phyloP scores from a whole-genome alignment of 1,139 yeast genomes.

The Kodamaea arcana region DNA sequence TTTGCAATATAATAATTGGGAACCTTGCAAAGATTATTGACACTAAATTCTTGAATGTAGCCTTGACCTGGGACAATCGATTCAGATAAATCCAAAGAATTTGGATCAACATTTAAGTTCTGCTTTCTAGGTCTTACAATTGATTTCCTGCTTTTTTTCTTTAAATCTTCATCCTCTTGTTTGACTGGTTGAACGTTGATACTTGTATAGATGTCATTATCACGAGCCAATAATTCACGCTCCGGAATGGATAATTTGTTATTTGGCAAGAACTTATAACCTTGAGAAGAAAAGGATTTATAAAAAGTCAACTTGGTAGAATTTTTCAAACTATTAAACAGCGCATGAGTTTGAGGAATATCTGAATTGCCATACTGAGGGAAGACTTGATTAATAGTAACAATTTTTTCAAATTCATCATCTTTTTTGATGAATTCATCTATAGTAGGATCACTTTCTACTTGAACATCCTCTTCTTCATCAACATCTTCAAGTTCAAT shows the following conservation, averaged over 20 bases:
- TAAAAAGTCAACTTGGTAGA: slow-evolving; percentile 37
- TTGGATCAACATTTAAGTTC: slow-evolving; percentile 36
- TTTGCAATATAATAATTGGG: slow-evolving; percentile 34
- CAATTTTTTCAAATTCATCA: slow-evolving; percentile 21
- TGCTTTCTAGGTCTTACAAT: slow-evolving; percentile 31
- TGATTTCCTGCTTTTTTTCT: slow-evolving; percentile 21
- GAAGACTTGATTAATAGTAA: slow-evolving; percentile 36
- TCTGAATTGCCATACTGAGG: slow-evolving; percentile 40
- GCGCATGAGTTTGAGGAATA: slow-evolving; percentile 29
- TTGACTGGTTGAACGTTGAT: slow-evolving; percentile 10
- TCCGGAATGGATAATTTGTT: slow-evolving; percentile 30
- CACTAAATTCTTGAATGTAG: slow-evolving; percentile 40
- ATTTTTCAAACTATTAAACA: slow-evolving; percentile 34
- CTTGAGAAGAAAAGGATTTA: slow-evolving; percentile 17
- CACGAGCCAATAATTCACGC: slow-evolving; percentile 27
- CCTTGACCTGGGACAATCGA: slow-evolving; percentile 47
- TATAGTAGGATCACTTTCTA: slow-evolving; percentile 3
- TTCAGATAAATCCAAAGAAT: slow-evolving; percentile 36
- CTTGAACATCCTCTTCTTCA: not conserved
- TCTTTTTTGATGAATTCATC: slow-evolving; percentile 6
- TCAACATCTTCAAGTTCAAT: slow-evolving; percentile 5
- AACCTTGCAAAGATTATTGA: slow-evolving; percentile 39
- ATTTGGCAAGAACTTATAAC: slow-evolving; percentile 22
- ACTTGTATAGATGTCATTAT: slow-evolving; percentile 28
- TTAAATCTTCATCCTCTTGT: slow-evolving; percentile 5